Conservation (phyloP, 129 eudicot species). For the Logfia minima region DNA sequence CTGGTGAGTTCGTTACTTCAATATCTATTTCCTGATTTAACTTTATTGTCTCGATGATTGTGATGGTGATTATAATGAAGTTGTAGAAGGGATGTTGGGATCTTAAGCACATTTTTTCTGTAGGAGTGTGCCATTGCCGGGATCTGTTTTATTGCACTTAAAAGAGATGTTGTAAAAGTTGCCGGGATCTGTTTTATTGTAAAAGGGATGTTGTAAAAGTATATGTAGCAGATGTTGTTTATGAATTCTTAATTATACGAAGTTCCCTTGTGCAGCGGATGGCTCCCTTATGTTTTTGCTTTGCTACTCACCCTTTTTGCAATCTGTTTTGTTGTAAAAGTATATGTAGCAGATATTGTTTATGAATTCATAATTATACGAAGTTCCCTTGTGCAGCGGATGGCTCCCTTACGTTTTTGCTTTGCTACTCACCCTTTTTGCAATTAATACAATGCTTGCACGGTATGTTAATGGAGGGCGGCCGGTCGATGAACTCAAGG, state of each 20-base stretch:
- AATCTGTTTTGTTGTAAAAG: neutral
- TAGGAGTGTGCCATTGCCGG: conserved; percentile 1
- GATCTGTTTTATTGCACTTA: neutral
- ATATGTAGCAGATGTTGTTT: neutral
- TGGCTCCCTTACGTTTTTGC: conserved; percentile 73
- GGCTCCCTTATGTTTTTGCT: conserved; percentile 67
- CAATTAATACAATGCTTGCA: conserved; percentile 58
- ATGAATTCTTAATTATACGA: conserved; percentile 7
- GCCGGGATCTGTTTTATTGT: neutral
- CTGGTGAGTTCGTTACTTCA: conserved; percentile 49
- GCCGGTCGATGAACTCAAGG: conserved; percentile 60
- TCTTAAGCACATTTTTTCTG: neutral
- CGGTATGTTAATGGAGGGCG: conserved; percentile 45
- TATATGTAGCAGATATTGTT: neutral
- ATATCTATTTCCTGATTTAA: conserved; percentile 5
- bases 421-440: conserved; percentile 43
- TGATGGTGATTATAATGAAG: neutral
- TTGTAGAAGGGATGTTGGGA: neutral
- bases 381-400: conserved; percentile 50
- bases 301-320: conserved; percentile 41
- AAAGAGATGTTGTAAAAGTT: neutral
- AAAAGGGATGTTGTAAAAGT: neutral
- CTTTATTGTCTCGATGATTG: neutral
- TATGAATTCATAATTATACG: conserved; percentile 7
- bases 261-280: conserved; percentile 55